Conservation (phyloP, 495 filamentous ascomycete genomes). For the Poronia punctata region DNA sequence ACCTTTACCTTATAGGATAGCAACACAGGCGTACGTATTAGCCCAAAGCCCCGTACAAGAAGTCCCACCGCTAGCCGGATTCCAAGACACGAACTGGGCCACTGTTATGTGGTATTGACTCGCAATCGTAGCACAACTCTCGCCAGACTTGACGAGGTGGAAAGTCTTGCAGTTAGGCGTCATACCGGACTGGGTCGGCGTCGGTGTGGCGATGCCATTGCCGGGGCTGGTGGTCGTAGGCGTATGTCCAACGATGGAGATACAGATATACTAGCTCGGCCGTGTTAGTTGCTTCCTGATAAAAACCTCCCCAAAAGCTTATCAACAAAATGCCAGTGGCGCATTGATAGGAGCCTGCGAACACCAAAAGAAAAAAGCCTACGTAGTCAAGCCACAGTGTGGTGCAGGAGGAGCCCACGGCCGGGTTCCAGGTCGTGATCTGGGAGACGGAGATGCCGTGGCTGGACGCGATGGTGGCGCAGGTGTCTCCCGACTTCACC, state of each 20-base stretch:
- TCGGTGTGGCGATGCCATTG: slow-evolving; percentile 21
- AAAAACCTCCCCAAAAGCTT: no score
- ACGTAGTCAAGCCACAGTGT: slow-evolving; percentile 38
- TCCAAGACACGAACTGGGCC: not conserved
- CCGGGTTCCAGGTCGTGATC: slow-evolving; percentile 32
- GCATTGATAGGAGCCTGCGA: no score
- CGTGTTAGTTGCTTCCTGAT: no score
- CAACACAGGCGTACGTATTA: slow-evolving; percentile 25
- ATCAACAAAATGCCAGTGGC: no score
- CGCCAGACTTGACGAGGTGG: slow-evolving; percentile 19
- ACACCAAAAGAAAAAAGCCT: no score
- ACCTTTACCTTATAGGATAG: no score
- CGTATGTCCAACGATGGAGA: slow-evolving; percentile 10
- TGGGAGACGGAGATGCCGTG: slow-evolving; percentile 24
- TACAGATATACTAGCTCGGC: slow-evolving; percentile 28
- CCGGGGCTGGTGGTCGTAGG: slow-evolving; percentile 11
- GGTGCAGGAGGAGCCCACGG: slow-evolving; percentile 29
- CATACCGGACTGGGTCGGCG: slow-evolving; percentile 34
- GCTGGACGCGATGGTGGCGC: slow-evolving; percentile 27
- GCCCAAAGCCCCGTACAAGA: slow-evolving; percentile 34
- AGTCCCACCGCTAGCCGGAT: slow-evolving; percentile 28
- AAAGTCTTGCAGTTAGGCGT: slow-evolving; percentile 38
- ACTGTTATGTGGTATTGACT: not conserved
- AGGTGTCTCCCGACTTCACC: slow-evolving; percentile 36
- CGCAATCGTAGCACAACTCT: not conserved